Conservation (phyloP, 768 basidiomycete species). For the Cystofilobasidium macerans region DNA sequence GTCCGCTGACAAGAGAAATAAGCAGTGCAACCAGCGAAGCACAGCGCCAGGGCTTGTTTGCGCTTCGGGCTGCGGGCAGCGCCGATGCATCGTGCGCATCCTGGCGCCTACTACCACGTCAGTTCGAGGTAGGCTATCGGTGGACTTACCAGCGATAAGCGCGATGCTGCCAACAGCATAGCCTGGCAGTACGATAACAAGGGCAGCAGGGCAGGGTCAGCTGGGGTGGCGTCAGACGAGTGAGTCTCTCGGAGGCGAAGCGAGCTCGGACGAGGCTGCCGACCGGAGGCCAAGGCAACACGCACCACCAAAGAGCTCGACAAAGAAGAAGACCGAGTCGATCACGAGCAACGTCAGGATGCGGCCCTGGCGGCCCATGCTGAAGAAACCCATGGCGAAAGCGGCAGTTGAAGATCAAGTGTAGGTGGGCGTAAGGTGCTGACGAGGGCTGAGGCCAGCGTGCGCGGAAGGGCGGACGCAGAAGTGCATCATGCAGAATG, state of each 20-base stretch:
- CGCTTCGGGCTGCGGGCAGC: too few relatives aligned
- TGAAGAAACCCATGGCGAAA: constrained; percentile 12
- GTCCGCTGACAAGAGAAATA: too few relatives aligned
- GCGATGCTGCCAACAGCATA: constrained; percentile 94
- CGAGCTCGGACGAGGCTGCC: not conserved
- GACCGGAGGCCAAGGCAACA: not conserved
- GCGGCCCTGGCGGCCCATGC: constrained; percentile 3
- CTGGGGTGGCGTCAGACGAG: not conserved
- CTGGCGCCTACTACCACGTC: not conserved
- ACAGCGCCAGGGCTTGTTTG: too few relatives aligned
- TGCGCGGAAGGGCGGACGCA: too few relatives aligned
- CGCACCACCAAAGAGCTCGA: constrained; percentile 49
- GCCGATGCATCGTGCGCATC: too few relatives aligned
- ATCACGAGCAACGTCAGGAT: constrained; percentile 57
- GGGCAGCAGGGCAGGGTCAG: not conserved
- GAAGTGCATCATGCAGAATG: too few relatives aligned
- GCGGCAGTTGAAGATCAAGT: too few relatives aligned
- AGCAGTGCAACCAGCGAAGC: too few relatives aligned
- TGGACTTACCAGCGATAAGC: constrained; percentile 61
- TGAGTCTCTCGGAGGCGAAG: not conserved
- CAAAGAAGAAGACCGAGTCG: constrained; percentile 50
- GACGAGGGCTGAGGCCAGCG: too few relatives aligned
- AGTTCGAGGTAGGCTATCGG: not conserved
- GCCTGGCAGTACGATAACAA: constrained; percentile 44
- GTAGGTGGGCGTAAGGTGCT: too few relatives aligned